phyloP scores from a whole-genome alignment of 2,329 filamentous ascomycete species.

The Colletotrichum theobromicola region DNA sequence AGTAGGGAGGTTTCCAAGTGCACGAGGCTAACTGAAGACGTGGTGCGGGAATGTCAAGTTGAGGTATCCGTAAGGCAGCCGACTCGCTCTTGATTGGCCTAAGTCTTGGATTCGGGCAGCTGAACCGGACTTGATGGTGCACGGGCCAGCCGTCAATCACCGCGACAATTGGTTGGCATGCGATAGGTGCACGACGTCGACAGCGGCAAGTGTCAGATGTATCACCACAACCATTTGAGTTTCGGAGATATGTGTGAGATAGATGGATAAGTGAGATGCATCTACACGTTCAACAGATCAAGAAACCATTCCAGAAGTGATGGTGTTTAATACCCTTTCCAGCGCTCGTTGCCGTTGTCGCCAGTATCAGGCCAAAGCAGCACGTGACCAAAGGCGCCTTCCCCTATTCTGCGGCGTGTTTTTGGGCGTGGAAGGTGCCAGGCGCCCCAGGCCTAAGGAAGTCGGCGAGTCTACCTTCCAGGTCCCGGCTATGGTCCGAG shows the following conservation, averaged over 20 bases:
- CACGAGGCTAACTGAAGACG: background rate
- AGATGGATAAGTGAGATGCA: background rate
- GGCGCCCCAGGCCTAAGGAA: background rate
- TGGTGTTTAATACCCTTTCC: background rate
- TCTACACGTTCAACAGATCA: background rate
- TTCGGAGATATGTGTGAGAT: background rate
- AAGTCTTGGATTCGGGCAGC: conserved; percentile 3
- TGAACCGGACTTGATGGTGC: background rate
- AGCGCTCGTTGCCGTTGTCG: background rate
- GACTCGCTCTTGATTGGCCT: conserved; percentile 5
- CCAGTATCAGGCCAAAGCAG: background rate
- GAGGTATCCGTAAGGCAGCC: conserved; percentile 8
- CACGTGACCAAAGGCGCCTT: conserved; percentile 18
- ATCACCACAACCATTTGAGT: conserved; percentile 9
- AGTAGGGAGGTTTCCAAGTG: conserved; percentile 3
- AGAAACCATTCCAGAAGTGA: background rate
- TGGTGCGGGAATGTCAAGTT: conserved; percentile 1
- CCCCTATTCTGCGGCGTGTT: conserved; percentile 10
- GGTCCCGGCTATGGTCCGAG: conserved; percentile 16
- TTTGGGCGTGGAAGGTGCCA: background rate
- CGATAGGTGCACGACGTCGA: conserved; percentile 2
- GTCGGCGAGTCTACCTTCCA: conserved; percentile 16
- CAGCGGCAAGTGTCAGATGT: conserved; percentile 6
- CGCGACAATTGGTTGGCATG: background rate
- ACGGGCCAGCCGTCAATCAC: conserved; percentile 12